Evolutionary conservation across 768 basidiomycete species (phyloP).

Genomic region (Suillus tomentosus): DNA sequence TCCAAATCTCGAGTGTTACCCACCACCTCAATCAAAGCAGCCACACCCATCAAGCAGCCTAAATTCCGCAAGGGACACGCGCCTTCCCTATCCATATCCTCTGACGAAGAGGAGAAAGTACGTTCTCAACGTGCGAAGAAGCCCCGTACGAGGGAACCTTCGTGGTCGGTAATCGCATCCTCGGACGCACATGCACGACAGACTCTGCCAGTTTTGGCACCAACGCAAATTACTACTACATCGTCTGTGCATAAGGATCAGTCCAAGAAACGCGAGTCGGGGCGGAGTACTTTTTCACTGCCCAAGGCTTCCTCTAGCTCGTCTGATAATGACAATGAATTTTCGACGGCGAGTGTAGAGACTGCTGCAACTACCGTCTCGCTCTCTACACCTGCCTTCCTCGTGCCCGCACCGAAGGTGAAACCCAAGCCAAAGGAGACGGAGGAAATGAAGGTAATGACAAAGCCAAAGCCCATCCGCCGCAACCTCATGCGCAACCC

Average conservation of each 20-base stretch:
- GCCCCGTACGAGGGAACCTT: slow-evolving; percentile 41
- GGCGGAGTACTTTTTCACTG: slow-evolving; percentile 22
- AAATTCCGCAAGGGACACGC: slow-evolving; percentile 37
- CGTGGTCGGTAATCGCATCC: slow-evolving; percentile 32
- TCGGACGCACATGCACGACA: slow-evolving; percentile 24
- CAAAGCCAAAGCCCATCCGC: slow-evolving; percentile 33
- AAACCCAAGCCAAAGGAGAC: slow-evolving; percentile 19
- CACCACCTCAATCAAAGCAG: slow-evolving; percentile 22
- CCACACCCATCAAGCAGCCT: slow-evolving; percentile 16
- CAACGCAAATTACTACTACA: slow-evolving; percentile 28
- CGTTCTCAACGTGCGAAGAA: slow-evolving; percentile 66
- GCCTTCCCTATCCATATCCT: slow-evolving; percentile 55
- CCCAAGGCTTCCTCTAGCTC: slow-evolving; percentile 31
- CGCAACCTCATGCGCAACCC: slow-evolving; percentile 59
- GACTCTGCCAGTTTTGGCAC: slow-evolving; percentile 15
- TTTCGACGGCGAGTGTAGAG: slow-evolving; percentile 34
- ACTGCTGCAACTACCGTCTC: slow-evolving; percentile 33
- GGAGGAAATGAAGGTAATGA: slow-evolving; percentile 12
- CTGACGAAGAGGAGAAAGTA: slow-evolving; percentile 76
- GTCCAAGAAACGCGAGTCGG: slow-evolving; percentile 19
- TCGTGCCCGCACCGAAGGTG: slow-evolving; percentile 21
- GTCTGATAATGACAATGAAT: slow-evolving; percentile 34
- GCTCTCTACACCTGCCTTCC: slow-evolving; percentile 20
- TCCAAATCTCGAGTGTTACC: slow-evolving; percentile 16
- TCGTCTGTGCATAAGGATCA: slow-evolving; percentile 9